Evolutionary conservation across 495 filamentous ascomycete genomes (phyloP), one percentile per base, ranked within the genome.

Genomic region (Immersiella caudata): DNA sequence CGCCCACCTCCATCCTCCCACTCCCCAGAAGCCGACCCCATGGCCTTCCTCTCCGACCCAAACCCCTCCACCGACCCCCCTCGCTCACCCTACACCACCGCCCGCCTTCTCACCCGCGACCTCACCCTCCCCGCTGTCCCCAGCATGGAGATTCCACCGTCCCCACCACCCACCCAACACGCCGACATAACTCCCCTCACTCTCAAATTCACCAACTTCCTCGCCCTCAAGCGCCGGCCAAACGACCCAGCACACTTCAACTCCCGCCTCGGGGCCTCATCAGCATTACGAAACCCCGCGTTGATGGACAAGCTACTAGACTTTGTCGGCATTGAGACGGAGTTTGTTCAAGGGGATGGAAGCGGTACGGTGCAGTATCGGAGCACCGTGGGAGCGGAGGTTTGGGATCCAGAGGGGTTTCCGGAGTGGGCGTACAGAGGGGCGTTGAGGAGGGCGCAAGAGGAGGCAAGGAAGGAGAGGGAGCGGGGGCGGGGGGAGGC

Each of bases 231-330:
- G 78, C 73, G 75, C 52, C 46, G 46, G 40, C 36, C 24, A 24
- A 88, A 87, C 61, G 87, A 92, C 70, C 92, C 91, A 2, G 81
- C 93, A 33, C 96, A 99, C 79, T 97, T 99, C 83, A 97, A 99
- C 76, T 83, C 89, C 66, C 90, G 92, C 60, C 82, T 97, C 0
- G 87, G 89, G 22, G 81, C 80, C 50, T 91, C 90, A 2, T 80
- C 87, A 0, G 88, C 91, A 0, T 79, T 97, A 49, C 88, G 87
- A 60, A 97, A 98, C 73, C 95, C 95, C 24, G 90, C 86, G 33
- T 79, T 97, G 20, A 79, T 91, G 66, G 85, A 87, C 49, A 94
- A 94, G 69, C 83, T 98, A 74, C 87, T 93, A 79, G 83, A 82
- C 7, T 97, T 95, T 80, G 90, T 90, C 6, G 93, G 91, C 4